Conservation (phyloP, 1,284 basidiomycete genomes). For the Tilletia horrida region DNA sequence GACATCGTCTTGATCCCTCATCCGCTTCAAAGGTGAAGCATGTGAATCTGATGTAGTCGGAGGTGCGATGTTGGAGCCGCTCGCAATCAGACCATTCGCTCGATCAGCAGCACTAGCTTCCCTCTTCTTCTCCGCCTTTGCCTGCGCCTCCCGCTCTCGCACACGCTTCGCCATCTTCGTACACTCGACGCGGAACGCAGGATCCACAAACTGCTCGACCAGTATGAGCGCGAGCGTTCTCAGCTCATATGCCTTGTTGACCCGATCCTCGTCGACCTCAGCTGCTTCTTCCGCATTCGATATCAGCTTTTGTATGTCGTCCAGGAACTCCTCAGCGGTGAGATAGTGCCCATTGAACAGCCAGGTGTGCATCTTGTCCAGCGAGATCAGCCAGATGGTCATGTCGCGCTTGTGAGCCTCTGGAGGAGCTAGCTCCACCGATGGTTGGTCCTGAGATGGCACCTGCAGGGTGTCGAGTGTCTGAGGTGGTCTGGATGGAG, state of each 20-base stretch:
- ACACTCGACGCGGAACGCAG: slow-evolving; percentile 76
- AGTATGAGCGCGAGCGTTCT: slow-evolving; percentile 79
- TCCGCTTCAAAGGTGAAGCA: background rate
- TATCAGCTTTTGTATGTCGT: slow-evolving; percentile 82
- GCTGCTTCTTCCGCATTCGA: slow-evolving; percentile 68
- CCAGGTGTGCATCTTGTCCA: slow-evolving; percentile 84
- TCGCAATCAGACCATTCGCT: background rate
- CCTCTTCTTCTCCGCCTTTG: background rate
- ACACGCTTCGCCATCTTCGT: slow-evolving; percentile 81
- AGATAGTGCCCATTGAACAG: slow-evolving; percentile 84
- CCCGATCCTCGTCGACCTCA: slow-evolving; percentile 69
- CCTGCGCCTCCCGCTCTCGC: slow-evolving; percentile 60
- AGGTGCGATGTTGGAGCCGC: background rate
- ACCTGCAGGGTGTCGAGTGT: background rate
- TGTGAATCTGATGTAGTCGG: background rate
- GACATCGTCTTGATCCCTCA: background rate
- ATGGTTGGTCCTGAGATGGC: background rate
- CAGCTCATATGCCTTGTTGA: slow-evolving; percentile 83
- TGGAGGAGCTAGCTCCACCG: background rate
- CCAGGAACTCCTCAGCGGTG: slow-evolving; percentile 79
- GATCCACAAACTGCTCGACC: slow-evolving; percentile 79
- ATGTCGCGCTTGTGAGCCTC: slow-evolving; percentile 35
- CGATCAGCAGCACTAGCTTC: background rate
- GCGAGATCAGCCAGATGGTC: slow-evolving; percentile 54
- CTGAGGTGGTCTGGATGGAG: background rate